Conservation (phyloP, 164 flowering plant species). For the Magnolia kwangsiensis region DNA sequence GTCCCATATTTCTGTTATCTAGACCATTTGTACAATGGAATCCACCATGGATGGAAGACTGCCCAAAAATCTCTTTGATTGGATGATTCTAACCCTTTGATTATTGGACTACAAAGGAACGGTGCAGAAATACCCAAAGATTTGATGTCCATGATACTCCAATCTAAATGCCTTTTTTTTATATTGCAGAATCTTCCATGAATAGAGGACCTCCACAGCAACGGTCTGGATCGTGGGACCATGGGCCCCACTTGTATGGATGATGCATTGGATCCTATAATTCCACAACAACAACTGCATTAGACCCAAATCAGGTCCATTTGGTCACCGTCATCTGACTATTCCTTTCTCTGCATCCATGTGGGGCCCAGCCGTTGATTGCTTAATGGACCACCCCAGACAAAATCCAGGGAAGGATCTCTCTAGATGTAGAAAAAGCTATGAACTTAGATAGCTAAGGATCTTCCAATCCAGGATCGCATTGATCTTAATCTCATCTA, state of each 20-base stretch:
- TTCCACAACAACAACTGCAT: background rate
- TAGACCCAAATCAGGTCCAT: background rate
- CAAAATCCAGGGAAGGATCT: background rate
- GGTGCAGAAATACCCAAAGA: background rate
- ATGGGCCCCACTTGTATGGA: background rate
- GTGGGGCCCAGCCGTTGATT: conserved; percentile 1
- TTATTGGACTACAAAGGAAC: background rate
- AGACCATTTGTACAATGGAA: background rate
- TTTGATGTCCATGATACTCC: background rate
- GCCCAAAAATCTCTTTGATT: background rate
- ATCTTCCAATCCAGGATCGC: background rate
- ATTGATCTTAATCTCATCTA: background rate
- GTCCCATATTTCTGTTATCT: background rate
- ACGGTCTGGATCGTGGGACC: background rate
- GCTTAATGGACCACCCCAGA: conserved; percentile 1
- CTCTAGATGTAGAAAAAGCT: background rate
- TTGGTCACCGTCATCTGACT: background rate
- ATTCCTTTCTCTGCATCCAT: background rate
- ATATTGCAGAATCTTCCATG: background rate
- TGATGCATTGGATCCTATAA: background rate
- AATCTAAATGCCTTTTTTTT: no score
- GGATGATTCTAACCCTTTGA: background rate
- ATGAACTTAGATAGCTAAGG: background rate
- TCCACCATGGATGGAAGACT: background rate
- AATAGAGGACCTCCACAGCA: background rate